A percentile compares a stretch with the other conserved stretches of the same genome.
phyloP scores from a whole-genome alignment of 2,329 filamentous ascomycete genomes.

The Acrodontium crateriforme region DNA sequence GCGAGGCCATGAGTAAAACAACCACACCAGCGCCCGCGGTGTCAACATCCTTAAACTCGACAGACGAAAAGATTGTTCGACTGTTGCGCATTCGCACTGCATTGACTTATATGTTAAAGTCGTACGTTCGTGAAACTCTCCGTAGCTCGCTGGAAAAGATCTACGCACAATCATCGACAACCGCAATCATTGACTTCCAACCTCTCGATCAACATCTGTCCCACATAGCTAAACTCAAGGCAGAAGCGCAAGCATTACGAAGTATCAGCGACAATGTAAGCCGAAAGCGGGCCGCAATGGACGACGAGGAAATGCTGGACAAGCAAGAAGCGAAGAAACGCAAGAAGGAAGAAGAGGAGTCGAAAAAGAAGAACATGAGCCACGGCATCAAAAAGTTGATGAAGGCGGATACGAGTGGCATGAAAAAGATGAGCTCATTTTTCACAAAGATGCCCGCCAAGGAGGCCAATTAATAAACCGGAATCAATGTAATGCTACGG shows the following conservation, averaged over 20 bases:
- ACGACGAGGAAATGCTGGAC: conserved; percentile 51
- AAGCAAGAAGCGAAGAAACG: conserved; percentile 65
- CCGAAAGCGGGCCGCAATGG: conserved; percentile 46
- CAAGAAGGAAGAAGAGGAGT: conserved; percentile 79
- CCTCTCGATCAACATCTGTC: conserved; percentile 58
- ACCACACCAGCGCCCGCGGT: conserved; percentile 13
- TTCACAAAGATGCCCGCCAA: conserved; percentile 51
- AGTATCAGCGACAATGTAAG: conserved; percentile 53
- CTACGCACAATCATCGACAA: conserved; percentile 23
- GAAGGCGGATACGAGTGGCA: conserved; percentile 82
- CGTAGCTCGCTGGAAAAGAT: conserved; percentile 29
- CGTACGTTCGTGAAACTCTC: conserved; percentile 42
- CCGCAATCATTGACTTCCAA: conserved; percentile 44
- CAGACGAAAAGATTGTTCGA: conserved; percentile 23
- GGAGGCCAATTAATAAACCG: no score
- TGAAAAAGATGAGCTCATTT: conserved; percentile 95
- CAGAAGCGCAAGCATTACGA: conserved; percentile 56
- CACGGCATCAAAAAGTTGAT: conserved; percentile 65
- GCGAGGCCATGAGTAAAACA: conserved; percentile 4
- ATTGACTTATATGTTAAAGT: conserved; percentile 49
- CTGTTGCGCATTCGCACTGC: conserved; percentile 53
- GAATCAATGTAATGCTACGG: no score
- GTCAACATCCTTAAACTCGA: conserved; percentile 12
- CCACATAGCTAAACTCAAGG: conserved; percentile 51
- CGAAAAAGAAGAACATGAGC: conserved; percentile 67